Evolutionary conservation across 2,329 filamentous ascomycete genomes (phyloP), one percentile per base, ranked within the genome.

Genomic region (Ophiosphaerella narmari): DNA sequence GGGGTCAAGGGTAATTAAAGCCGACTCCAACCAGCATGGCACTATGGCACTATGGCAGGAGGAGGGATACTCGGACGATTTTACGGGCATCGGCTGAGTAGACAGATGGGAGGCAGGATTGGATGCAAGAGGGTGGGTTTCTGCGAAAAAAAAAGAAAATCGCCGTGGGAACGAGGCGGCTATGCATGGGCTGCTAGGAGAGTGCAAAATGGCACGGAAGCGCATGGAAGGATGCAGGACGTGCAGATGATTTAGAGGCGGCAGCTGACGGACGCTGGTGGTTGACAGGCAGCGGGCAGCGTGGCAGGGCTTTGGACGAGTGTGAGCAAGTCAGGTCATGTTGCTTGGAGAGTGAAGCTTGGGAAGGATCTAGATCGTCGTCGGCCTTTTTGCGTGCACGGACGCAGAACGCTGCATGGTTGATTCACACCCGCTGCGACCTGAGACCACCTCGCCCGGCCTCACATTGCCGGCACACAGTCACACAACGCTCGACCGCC

Each of bases 351-450:
- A 18, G 13, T 33, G 11, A 23, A 26, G 31, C 11, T 43, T 26
- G 14, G 31, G 29, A 14, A 29, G 14, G 26, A 26, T 34, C 32
- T 36, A 44, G 33, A 44, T 37, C 33, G 32, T 37, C 18, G 32
- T 31, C 29, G 39, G 23, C 39, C 39, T 29, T 41, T 41, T 14
- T 14, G 16, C 8, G 39, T 16, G 39, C 29, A 42, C 39, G 14
- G 16, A n/a, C 29, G 9, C 32, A 11, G 41, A 32, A 5, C 23
- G 12, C 32, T 36, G 33, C 21, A 24, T 37, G 18, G 52, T 52
- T 48, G 46, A 50, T 54, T 43, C 52, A 52, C 46, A 52, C 47
- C 52, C 52, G 48, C 40, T 29, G 44, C 26, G 31, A 21, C 24
- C 32, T 16, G 9, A 37, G 41, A 24, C 26, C 26, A 8, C 26